phyloP scores from a whole-genome alignment of 2,329 filamentous ascomycete species.

The Raffaelea deltoideospora region DNA sequence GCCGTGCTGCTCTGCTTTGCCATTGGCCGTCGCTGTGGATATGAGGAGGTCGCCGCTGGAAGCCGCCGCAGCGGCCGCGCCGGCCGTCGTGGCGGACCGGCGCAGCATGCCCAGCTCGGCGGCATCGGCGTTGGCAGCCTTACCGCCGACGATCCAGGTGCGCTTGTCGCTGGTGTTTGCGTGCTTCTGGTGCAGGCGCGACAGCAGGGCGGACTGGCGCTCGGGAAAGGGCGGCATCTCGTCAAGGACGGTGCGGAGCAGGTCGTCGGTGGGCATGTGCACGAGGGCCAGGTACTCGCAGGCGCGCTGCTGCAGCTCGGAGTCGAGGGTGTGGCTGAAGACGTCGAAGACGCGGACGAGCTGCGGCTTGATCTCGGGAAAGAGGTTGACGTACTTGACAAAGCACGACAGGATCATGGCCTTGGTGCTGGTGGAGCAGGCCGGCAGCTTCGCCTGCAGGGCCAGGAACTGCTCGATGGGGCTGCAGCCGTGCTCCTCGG shows the following conservation, averaged over 20 bases:
- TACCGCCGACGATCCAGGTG: slow-evolving; percentile 95
- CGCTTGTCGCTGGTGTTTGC: slow-evolving; percentile 85
- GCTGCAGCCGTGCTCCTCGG: slow-evolving; percentile 80
- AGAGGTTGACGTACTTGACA: slow-evolving; percentile 94
- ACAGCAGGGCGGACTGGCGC: slow-evolving; percentile 78
- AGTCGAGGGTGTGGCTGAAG: slow-evolving; percentile 89
- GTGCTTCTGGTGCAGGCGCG: slow-evolving; percentile 86
- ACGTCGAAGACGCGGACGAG: slow-evolving; percentile 78
- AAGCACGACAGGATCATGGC: slow-evolving; percentile 93
- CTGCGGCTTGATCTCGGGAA: slow-evolving; percentile 95
- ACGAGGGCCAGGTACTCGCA: slow-evolving; percentile 88
- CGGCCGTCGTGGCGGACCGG: slow-evolving; percentile 66
- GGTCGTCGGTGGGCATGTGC: slow-evolving; percentile 73
- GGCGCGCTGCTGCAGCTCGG: slow-evolving; percentile 87
- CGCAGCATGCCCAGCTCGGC: slow-evolving; percentile 67
- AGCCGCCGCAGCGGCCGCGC: slow-evolving; percentile 71
- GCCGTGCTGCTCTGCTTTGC: too few relatives aligned
- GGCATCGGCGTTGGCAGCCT: slow-evolving; percentile 75
- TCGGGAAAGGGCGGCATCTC: slow-evolving; percentile 99
- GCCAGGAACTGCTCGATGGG: slow-evolving; percentile 96
- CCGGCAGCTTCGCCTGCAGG: slow-evolving; percentile 75
- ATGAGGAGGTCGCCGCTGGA: slow-evolving; percentile 48
- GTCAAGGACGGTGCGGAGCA: slow-evolving; percentile 85
- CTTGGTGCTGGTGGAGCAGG: slow-evolving; percentile 75
- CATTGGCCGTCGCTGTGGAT: slow-evolving; percentile 29